Percentiles rank a stretch among this genome's conserved stretches.
Evolutionary conservation across 805 yeast species (phyloP).

Genomic region (Cyberlindnera amylophila): DNA sequence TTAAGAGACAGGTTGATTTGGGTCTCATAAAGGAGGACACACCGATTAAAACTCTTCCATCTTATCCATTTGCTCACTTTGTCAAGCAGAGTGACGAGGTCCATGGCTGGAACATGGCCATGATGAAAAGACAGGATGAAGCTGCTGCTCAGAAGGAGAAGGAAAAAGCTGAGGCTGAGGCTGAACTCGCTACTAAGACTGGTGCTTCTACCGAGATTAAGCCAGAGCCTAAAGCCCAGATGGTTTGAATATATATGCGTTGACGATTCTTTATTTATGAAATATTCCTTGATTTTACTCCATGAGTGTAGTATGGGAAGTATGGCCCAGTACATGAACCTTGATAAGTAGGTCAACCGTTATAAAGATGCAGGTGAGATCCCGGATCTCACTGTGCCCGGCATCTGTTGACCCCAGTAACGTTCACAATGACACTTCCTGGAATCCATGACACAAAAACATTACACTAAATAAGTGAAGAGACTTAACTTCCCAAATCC

Average conservation of each 20-base stretch:
- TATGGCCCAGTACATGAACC: too few relatives aligned
- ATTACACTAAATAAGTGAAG: too few relatives aligned
- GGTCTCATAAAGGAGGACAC: constrained; percentile 54
- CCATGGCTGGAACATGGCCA: constrained; percentile 38
- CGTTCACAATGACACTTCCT: too few relatives aligned
- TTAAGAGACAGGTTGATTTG: constrained; percentile 52
- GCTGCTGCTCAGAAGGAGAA: constrained; percentile 14
- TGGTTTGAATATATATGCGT: not conserved
- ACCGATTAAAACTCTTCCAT: constrained; percentile 53
- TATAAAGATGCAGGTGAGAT: too few relatives aligned
- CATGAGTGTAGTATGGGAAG: too few relatives aligned
- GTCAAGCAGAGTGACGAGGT: constrained; percentile 34
- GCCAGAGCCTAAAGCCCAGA: constrained; percentile 4
- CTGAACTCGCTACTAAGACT: not conserved
- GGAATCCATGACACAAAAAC: too few relatives aligned
- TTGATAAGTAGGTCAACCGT: too few relatives aligned
- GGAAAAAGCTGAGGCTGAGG: constrained; percentile 8
- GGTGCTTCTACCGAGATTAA: constrained; percentile 2
- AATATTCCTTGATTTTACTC: too few relatives aligned
- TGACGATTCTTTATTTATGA: too few relatives aligned
- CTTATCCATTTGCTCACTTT: constrained; percentile 64
- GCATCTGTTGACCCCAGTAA: too few relatives aligned
- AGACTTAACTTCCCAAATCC: too few relatives aligned
- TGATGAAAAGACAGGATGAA: constrained; percentile 26
- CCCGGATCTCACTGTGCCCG: too few relatives aligned